Evolutionary conservation across 2,329 filamentous ascomycete species (phyloP), one percentile per base, ranked within the genome.

Genomic region (Pestalotiopsis fici): DNA sequence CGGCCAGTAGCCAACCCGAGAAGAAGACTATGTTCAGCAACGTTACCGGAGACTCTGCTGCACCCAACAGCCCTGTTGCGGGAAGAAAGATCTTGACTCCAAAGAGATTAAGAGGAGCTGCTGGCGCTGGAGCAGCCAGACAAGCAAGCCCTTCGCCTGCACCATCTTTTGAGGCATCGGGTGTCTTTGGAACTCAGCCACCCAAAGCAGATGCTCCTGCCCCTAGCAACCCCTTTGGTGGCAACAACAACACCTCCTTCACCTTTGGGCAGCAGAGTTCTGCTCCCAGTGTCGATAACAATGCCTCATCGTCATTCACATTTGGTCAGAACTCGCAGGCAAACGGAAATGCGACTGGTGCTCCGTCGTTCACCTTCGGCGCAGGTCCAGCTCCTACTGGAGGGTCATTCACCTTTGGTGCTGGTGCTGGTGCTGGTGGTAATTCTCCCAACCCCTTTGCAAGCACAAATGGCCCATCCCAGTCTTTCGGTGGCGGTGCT

Each of bases 101-200:
- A 9, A 65, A 65, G 63, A 65, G 63, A 35, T 18, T 65, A 7
- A 25, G 54, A 47, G 39, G 39, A 37, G 25, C 59, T 54, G 63
- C 28, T 27, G 39, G 35, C 31, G 31, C 31, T 47, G 31, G 31
- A 3, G 50, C n/a, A 6, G 47, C 63, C 13, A 15, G 28, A 23
- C 63, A 65, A 31, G 50, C 63, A 21, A 54, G 50, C 23, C 50
- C 27, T 6, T 79, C 80, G 31, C 76, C 78, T 56, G 72, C 75
- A 6, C 64, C 73, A 47, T 62, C 74, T 23, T 64, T 65, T 43
- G 55, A 37, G 2, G 62, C 28, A 21, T 64, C 67, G 7, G 47
- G 60, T 15, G 35, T 79, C 68, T 84, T 86, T 71, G 78, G 76
- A 61, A 79, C 79, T 37, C 82, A 81, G 64, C 79, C 79, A 18